phyloP scores from a whole-genome alignment of 148 eudicot species.

The Dysphania ambrosioides region DNA sequence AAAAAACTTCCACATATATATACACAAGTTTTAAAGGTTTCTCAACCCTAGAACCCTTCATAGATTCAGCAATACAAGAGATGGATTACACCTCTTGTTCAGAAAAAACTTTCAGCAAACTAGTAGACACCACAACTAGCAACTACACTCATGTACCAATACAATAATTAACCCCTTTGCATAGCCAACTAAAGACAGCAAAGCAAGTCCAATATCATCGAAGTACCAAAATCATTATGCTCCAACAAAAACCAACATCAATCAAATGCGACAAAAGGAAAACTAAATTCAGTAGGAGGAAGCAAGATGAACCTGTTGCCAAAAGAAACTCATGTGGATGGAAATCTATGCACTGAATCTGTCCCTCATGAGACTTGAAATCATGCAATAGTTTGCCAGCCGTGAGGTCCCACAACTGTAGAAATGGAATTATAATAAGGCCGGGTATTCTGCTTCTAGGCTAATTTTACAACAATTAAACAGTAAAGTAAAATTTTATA shows the following conservation, averaged over 20 bases:
- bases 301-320: constrained; percentile 74
- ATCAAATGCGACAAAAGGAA: constrained; percentile 13
- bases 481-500: constrained; percentile 3
- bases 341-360: constrained; percentile 91
- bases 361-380: constrained; percentile 91
- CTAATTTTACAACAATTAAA: not conserved
- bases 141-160: not conserved
- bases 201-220: not conserved
- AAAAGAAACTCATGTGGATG: constrained; percentile 96
- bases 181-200: not conserved
- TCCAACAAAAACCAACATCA: constrained; percentile 2
- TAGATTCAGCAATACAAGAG: not conserved
- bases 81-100: not conserved
- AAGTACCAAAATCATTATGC: constrained; percentile 1
- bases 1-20: not conserved
- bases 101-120: not conserved
- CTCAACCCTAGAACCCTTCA: not conserved
- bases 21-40: not conserved
- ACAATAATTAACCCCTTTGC: not conserved
- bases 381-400: constrained; percentile 98
- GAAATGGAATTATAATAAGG: constrained; percentile 21
- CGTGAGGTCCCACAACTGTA: constrained; percentile 95
- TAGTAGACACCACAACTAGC: not conserved
- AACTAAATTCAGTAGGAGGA: not conserved
- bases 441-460: not conserved